Evolutionary conservation across 139 green algal genomes (phyloP).

Genomic region (Yamagishiella unicocca): DNA sequence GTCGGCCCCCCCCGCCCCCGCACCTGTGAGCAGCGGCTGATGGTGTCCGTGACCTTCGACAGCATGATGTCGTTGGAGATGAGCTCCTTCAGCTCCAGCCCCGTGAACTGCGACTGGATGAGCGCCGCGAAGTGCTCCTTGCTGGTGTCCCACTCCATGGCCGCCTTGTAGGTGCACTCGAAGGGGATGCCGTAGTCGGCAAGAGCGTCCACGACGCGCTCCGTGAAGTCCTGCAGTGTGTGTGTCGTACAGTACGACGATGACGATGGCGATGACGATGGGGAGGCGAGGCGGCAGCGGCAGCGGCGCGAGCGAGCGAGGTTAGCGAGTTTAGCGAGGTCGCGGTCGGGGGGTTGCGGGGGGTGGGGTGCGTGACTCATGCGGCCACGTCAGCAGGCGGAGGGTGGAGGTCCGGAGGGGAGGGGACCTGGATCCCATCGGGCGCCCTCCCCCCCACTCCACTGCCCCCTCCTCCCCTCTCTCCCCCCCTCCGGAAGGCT

Average conservation of each 20-base stretch:
- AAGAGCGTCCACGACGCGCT: constrained; percentile 37
- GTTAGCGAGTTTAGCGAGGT: background rate
- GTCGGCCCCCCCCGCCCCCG: too few relatives aligned
- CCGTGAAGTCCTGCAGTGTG: constrained; percentile 22
- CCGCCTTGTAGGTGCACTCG: constrained; percentile 42
- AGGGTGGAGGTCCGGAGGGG: too few relatives aligned
- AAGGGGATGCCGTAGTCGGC: constrained; percentile 47
- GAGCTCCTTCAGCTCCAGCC: constrained; percentile 28
- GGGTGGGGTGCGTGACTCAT: too few relatives aligned
- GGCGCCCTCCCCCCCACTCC: too few relatives aligned
- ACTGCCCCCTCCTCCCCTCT: too few relatives aligned
- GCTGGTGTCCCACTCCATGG: constrained; percentile 17
- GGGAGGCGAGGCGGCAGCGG: background rate
- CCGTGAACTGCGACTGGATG: constrained; percentile 39
- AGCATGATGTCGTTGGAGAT: constrained; percentile 32
- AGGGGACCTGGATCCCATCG: too few relatives aligned
- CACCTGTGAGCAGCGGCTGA: constrained; percentile 15
- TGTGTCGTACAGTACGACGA: too few relatives aligned
- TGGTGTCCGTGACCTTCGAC: background rate
- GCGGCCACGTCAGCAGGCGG: background rate
- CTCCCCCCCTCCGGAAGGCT: too few relatives aligned
- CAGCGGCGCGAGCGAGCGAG: background rate
- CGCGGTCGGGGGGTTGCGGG: too few relatives aligned
- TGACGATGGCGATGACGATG: background rate
- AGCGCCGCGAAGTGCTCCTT: constrained; percentile 30